Percentiles rank a stretch among this genome's conserved stretches.
phyloP scores from a whole-genome alignment of 176 grass and related monocot species.

The Phragmites australis region DNA sequence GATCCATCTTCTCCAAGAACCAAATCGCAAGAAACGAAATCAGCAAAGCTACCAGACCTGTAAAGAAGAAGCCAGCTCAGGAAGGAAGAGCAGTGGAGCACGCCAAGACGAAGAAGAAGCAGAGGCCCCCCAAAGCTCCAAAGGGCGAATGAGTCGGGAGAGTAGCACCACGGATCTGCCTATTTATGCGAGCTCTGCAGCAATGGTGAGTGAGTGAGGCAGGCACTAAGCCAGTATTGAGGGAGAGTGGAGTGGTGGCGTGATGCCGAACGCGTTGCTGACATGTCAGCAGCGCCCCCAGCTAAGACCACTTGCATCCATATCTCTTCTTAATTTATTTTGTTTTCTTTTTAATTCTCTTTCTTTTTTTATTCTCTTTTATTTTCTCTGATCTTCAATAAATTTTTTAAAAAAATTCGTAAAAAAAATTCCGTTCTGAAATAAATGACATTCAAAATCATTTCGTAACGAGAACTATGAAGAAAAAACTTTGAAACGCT shows the following conservation, averaged over 20 bases:
- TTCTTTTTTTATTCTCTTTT: no score
- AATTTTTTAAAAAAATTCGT: no score
- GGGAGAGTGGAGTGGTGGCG: conserved; percentile 37
- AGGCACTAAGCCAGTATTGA: conserved; percentile 6
- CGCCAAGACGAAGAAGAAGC: neutral
- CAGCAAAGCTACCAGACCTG: conserved; percentile 28
- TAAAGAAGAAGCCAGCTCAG: conserved; percentile 39
- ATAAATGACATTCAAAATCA: no score
- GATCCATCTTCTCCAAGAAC: conserved; percentile 39
- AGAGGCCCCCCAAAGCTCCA: conserved; percentile 1
- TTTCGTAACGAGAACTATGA: no score
- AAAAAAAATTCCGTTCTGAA: no score
- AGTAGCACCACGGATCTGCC: neutral
- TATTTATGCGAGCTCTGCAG: conserved; percentile 45
- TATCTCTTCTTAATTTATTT: no score
- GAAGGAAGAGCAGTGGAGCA: neutral
- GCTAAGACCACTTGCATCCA: no score
- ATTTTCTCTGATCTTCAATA: no score
- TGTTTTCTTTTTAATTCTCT: no score
- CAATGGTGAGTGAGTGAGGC: conserved; percentile 41
- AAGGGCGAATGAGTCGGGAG: neutral
- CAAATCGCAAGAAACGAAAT: conserved; percentile 14
- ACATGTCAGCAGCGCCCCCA: conserved; percentile 39
- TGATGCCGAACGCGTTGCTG: conserved; percentile 41
- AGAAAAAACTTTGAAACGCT: no score